Evolutionary conservation across 2,329 filamentous ascomycete species (phyloP), one percentile per base, ranked within the genome.

Genomic region (Chaetothyriales sp.): DNA sequence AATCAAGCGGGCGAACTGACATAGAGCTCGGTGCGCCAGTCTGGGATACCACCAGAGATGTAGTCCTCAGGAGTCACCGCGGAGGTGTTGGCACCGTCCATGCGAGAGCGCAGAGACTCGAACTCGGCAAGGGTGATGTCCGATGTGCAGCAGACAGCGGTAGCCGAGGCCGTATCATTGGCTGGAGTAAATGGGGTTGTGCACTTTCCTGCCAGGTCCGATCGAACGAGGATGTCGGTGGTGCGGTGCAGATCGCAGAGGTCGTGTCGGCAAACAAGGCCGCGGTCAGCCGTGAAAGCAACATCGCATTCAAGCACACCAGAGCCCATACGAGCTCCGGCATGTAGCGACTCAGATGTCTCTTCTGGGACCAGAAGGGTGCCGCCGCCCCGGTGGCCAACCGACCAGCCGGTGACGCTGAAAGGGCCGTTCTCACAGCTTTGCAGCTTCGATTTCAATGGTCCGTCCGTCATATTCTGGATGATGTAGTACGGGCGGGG

Each of bases 101-200:
- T 84, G 67, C 84, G 84, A 60, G 75, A 75, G 66, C 82, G 86
- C 4, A 86, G 74, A 4, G 73, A 70, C 65, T 79, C 77, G 71
- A 78, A 84, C 65, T 86, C 83, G 45, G 71, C 71, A 36, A 82
- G 67, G 0, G 81, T 84, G 60, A 86, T 77, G 61, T 86, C 83
- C 58, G 74, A 79, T 2, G 82, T 84, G 71, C 82, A 86, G 71
- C 82, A 86, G 57, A 76, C 77, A 10, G 80, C 81, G 15, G 68
- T 71, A 1, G 82, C 82, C 1, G 69, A 60, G 4, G 65, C 66
- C 49, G 73, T 76, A 54, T 71, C 66, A 15, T 64, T 64, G 3
- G 77, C 73, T 0, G 80, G 76, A n/a, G 64, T 65, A 65, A 84
- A 84, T 0, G 78, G 79, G 49, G 65, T 63, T 2, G 74, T 77